Evolutionary conservation across 345 rosid genomes (phyloP), one percentile per base, ranked within the genome.

Genomic region (Eucalyptus sideroxylon): DNA sequence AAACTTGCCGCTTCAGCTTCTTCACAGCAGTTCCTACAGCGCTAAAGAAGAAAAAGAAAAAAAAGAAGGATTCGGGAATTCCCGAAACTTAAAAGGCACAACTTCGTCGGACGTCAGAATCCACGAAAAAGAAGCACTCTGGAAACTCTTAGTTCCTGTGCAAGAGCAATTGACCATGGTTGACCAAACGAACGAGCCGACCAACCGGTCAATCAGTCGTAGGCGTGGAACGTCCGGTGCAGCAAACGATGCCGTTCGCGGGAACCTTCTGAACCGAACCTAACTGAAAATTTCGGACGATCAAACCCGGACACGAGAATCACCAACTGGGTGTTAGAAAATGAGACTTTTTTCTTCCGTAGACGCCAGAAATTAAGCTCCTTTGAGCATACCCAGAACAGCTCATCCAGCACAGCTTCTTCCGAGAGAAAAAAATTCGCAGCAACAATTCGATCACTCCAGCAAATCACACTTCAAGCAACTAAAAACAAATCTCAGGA

Each of bases 131-230:
- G 88, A 59, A 30, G 24, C 31, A 47, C 37, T 37, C 50, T 14
- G 24, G 50, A 17, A 30, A 47, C 59, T 37, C 55, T 24, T 11
- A 4, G 51, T 62, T 45, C 5, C 19, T 65, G 7, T 14, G 27
- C 31, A 26, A 88, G 8, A 62, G 13, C 80, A 30, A 88, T 62
- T 31, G 72, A 88, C 31, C 37, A 30, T 59, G 81, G 86, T 86
- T 83, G 16, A 83, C 86, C 90, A 45, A 47, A 83, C 47, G 72
- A 87, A 31, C 69, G 86, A 83, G 40, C 34, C 31, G 40, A 89
- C 86, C 92, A 53, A 90, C 81, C 81, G 87, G 93, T 92, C 93
- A 92, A 91, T 45, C 50, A 50, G 82, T 88, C 47, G 12, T 37
- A 26, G 53, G 77, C 34, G 82, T 53, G 85, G 90, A 90, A 62